These are phyloP conservation scores for Agrocybe praecox DNA, from an alignment of 768 basidiomycete genomes.

Conservation along the genomic window DNA sequence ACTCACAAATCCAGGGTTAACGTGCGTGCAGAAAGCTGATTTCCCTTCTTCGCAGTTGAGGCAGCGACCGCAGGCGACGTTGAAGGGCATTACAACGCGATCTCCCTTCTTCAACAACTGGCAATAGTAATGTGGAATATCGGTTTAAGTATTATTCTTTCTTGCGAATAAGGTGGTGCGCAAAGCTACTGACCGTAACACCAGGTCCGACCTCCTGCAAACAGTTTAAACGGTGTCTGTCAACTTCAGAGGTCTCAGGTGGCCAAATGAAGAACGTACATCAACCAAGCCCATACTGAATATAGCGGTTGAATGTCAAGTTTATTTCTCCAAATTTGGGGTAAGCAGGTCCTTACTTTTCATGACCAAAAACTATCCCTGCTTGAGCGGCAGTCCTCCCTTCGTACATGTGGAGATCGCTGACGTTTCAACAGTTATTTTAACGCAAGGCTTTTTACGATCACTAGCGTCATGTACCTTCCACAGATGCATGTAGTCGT, in stretches of 20 bases:
- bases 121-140: background rate
- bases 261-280: constrained; percentile 21
- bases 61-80: constrained; percentile 61
- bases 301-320: too few relatives aligned
- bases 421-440: constrained; percentile 11
- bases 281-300: constrained; percentile 53
- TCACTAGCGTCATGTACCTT: constrained; percentile 28
- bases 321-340: background rate
- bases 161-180: too few relatives aligned
- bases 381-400: constrained; percentile 51
- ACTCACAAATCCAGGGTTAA: constrained; percentile 60
- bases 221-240: background rate
- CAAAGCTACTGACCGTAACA: constrained; percentile 38
- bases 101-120: constrained; percentile 57
- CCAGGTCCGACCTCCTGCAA: constrained; percentile 45
- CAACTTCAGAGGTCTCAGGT: background rate
- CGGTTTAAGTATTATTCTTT: too few relatives aligned
- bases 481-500: constrained; percentile 56
- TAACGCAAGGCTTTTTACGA: background rate
- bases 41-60: constrained; percentile 54
- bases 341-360: constrained; percentile 41
- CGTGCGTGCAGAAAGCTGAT: constrained; percentile 58
- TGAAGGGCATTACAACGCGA: constrained; percentile 64
- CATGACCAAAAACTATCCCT: constrained; percentile 56
- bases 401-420: constrained; percentile 60